A percentile compares a stretch with the other conserved stretches of the same genome.
phyloP scores from a whole-genome alignment of 306 rosid species.

The Cicer pinnatifidum region DNA sequence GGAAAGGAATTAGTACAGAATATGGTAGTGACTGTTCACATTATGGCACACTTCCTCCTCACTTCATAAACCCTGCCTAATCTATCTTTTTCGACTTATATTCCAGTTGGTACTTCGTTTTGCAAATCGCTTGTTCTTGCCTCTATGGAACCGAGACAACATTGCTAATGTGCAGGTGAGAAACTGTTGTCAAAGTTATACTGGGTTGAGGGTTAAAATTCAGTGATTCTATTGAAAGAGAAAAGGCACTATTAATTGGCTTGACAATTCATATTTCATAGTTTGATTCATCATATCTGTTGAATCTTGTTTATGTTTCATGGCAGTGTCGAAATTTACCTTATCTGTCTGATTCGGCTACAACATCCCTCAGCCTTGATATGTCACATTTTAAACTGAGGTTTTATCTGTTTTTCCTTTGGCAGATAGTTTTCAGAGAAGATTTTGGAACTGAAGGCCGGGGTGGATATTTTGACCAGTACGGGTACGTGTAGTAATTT shows the following conservation, averaged over 20 bases:
- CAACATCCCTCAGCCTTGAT: conserved; percentile 35
- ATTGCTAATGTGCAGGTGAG: conserved; percentile 91
- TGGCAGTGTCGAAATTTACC: not conserved
- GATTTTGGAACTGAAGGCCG: conserved; percentile 99
- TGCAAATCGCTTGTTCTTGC: conserved; percentile 88
- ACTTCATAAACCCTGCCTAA: conserved; percentile 45
- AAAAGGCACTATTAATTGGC: conserved; percentile 20
- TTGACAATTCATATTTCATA: conserved; percentile 22
- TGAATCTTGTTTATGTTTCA: not conserved
- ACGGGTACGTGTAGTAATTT: conserved; percentile 66
- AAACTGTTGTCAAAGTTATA: conserved; percentile 37
- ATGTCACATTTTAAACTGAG: conserved; percentile 30
- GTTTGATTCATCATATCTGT: conserved; percentile 31
- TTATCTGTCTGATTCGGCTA: conserved; percentile 23
- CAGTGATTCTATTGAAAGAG: conserved; percentile 21
- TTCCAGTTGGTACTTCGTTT: conserved; percentile 98
- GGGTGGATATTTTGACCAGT: conserved; percentile 97
- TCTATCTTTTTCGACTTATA: conserved; percentile 39
- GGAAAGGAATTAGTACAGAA: conserved; percentile 98
- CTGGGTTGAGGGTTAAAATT: conserved; percentile 29
- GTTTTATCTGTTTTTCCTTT: conserved; percentile 39
- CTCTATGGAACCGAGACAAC: conserved; percentile 98
- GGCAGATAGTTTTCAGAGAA: conserved; percentile 95
- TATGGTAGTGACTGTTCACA: conserved; percentile 63
- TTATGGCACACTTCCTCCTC: conserved; percentile 32